Evolutionary conservation across 2,329 filamentous ascomycete genomes (phyloP).

Genomic region (Cordyceps militaris): DNA sequence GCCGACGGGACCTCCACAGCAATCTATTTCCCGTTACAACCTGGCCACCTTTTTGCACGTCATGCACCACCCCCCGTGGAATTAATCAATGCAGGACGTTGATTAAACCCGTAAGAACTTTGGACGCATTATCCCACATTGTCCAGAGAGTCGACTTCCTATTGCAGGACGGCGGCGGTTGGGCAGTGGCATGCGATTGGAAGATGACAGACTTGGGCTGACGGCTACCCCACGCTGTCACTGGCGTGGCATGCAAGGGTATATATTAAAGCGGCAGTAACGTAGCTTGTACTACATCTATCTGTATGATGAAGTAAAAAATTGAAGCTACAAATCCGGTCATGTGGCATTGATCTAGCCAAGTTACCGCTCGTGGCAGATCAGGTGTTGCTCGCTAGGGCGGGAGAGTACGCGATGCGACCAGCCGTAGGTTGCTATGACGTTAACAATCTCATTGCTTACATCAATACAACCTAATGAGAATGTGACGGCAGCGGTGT

Average conservation of each 20-base stretch:
- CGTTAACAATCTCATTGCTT: too few relatives aligned
- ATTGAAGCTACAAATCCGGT: not conserved
- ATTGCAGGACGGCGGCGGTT: not conserved
- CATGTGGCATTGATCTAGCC: not conserved
- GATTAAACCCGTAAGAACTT: not conserved
- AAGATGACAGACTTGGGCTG: not conserved
- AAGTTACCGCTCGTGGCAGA: not conserved
- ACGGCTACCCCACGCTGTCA: conserved; percentile 2
- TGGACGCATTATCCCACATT: not conserved
- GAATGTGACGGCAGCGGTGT: not conserved
- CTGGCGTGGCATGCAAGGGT: not conserved
- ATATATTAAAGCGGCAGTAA: conserved; percentile 9
- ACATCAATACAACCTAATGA: not conserved
- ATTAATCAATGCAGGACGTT: not conserved
- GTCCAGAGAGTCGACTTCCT: not conserved
- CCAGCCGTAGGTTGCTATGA: not conserved
- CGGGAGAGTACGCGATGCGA: not conserved
- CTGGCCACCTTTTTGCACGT: not conserved
- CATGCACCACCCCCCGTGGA: not conserved
- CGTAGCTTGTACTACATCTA: conserved; percentile 5
- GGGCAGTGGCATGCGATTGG: not conserved
- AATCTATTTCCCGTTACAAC: conserved; percentile 3
- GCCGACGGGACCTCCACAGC: not conserved
- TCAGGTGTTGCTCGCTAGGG: too few relatives aligned
- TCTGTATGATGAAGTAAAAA: not conserved